Evolutionary conservation across 345 rosid genomes (phyloP).

Genomic region (Eucalyptus microcorys): DNA sequence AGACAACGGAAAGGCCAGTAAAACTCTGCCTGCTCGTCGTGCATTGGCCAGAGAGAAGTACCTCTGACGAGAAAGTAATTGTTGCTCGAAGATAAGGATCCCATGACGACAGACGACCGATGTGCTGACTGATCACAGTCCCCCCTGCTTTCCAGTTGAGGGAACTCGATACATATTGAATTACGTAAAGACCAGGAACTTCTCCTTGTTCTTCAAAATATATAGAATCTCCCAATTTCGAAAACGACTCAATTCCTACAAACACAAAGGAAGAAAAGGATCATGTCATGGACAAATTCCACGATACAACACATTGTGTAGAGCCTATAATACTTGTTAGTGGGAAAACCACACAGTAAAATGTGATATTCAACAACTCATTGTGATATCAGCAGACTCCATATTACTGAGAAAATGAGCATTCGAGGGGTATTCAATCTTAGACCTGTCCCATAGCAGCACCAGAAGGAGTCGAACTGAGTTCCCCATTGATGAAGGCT

Average conservation of each 20-base stretch:
- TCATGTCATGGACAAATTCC: neutral
- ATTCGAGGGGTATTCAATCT: neutral
- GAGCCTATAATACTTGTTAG: neutral
- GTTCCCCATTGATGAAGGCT: constrained; percentile 89
- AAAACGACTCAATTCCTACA: constrained; percentile 76
- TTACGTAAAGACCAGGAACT: constrained; percentile 59
- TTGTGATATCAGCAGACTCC: neutral
- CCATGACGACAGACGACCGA: constrained; percentile 48
- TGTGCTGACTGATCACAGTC: constrained; percentile 40
- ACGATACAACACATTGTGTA: neutral
- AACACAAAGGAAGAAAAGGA: neutral
- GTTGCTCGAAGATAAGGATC: constrained; percentile 54
- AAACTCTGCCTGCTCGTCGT: neutral
- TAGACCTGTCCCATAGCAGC: constrained; percentile 97
- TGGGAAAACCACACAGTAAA: neutral
- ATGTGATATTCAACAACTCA: neutral
- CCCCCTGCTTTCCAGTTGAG: constrained; percentile 62
- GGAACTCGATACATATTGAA: constrained; percentile 69
- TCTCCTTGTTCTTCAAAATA: constrained; percentile 72
- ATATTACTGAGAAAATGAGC: neutral
- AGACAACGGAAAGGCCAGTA: neutral
- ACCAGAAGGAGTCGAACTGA: constrained; percentile 66
- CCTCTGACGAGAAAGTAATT: constrained; percentile 25
- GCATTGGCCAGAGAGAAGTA: constrained; percentile 7
- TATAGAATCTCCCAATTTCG: constrained; percentile 92